phyloP scores from a whole-genome alignment of 768 basidiomycete genomes.

The Tephrocybe rancida region DNA sequence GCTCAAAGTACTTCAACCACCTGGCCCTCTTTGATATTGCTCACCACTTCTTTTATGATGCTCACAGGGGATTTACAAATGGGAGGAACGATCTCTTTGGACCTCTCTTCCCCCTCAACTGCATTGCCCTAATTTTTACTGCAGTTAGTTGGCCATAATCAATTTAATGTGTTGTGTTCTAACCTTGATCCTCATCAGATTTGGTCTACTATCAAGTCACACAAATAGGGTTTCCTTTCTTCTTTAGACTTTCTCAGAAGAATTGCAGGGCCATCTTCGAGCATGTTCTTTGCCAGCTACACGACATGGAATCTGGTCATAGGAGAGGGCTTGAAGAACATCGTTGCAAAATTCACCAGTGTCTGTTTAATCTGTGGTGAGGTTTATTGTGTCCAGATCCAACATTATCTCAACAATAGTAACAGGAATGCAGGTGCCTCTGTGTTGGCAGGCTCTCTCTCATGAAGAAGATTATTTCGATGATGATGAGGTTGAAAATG shows the following conservation, averaged over 20 bases:
- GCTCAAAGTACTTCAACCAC: not conserved
- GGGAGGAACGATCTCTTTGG: not conserved
- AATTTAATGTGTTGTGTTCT: not conserved
- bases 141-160: not conserved
- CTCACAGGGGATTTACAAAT: not conserved
- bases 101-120: not conserved
- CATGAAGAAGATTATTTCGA: too few species aligned
- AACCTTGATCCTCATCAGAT: not conserved
- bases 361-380: not conserved
- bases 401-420: too few species aligned
- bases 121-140: not conserved
- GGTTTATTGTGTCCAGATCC: not conserved
- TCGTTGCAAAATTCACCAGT: not conserved
- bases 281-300: not conserved
- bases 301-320: not conserved
- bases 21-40: not conserved
- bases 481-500: too few species aligned
- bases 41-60: too few species aligned
- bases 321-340: not conserved
- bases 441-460: too few species aligned
- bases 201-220: not conserved
- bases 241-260: not conserved
- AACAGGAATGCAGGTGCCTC: too few species aligned
- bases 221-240: not conserved
- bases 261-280: not conserved